Conservation (phyloP, 306 rosid genomes). For the Rosa chinensis region DNA sequence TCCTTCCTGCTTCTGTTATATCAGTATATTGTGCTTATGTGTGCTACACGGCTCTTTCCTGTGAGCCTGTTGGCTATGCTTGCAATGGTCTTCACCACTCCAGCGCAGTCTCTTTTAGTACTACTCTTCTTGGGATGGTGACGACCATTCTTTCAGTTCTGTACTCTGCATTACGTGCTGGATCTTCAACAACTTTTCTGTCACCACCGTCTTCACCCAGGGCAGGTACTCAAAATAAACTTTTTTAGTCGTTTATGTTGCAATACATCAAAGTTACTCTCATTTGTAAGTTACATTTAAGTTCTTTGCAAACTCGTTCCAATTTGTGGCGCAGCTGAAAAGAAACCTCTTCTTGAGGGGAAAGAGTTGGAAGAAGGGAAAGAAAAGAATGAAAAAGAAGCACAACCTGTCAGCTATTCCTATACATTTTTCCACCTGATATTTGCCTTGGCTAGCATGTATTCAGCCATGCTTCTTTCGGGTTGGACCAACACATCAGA, state of each 20-base stretch:
- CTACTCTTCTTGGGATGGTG: conserved; percentile 86
- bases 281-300: background rate
- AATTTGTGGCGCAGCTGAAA: conserved; percentile 40
- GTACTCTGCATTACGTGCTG: conserved; percentile 95
- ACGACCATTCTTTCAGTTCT: conserved; percentile 85
- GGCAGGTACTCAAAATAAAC: conserved; percentile 42
- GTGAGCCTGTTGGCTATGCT: conserved; percentile 77
- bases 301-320: background rate
- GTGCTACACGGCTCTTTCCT: conserved; percentile 89
- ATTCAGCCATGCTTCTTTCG: conserved; percentile 94
- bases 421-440: conserved; percentile 91
- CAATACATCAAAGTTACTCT: background rate
- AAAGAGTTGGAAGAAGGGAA: conserved; percentile 79
- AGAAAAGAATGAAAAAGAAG: conserved; percentile 63
- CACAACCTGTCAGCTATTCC: conserved; percentile 71
- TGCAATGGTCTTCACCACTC: conserved; percentile 91
- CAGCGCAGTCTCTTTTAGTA: conserved; percentile 58
- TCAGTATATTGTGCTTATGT: conserved; percentile 84
- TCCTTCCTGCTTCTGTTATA: conserved; percentile 93
- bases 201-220: conserved; percentile 91
- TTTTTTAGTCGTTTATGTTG: background rate
- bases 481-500: conserved; percentile 83
- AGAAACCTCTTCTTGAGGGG: conserved; percentile 66
- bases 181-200: conserved; percentile 83
- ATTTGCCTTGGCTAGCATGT: conserved; percentile 95